Evolutionary conservation across 139 green algal genomes (phyloP), one percentile per base, ranked within the genome.

Genomic region (Coelastrella sp.): DNA sequence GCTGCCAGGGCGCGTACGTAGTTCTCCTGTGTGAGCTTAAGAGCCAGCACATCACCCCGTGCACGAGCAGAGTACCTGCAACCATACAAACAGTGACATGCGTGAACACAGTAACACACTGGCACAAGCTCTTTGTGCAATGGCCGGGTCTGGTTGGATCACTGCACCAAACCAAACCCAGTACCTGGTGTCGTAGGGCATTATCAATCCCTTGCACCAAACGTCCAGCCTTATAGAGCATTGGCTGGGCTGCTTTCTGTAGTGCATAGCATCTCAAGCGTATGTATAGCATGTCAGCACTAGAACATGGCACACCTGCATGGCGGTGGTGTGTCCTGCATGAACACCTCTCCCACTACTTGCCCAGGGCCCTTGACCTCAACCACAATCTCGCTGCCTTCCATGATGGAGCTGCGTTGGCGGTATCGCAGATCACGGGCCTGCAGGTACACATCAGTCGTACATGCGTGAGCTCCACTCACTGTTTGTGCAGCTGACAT

Each of bases 21-120:
- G 56, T 91, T 91, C 65, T 91, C 87, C 66, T 91, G 87, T 17
- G 87, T 91, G n/a, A 91, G 87, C 66, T 91, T 91, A 0, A 91
- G 58, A 7, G 87, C 87, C 2, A 91, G 61, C 5, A 91, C 87
- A 10, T 91, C 87, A 47, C 87, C 87, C 7, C 87, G 87, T 2
- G 87, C 87, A 17, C 87, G 78, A 3, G 87, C 87, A 16, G 10
- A 59, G 66, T 91, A 91, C 47, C 61, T 66, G 68, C 11, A 13
- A 71, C 61, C 8, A 71, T 13, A 71, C 61, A 71, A 71, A 71
- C 61, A 13, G 61, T 13, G 10, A 71, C 61, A 71, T 10, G 11
- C 61, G 11, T 47, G 61, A 71, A 71, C 61, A 71, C 61, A 10
- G 11, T 13, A 71, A 10, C 61, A 71, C 32, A 47, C 32, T 47